Evolutionary conservation across 306 rosid genomes (phyloP).

Genomic region (Lathyrus oleraceus): DNA sequence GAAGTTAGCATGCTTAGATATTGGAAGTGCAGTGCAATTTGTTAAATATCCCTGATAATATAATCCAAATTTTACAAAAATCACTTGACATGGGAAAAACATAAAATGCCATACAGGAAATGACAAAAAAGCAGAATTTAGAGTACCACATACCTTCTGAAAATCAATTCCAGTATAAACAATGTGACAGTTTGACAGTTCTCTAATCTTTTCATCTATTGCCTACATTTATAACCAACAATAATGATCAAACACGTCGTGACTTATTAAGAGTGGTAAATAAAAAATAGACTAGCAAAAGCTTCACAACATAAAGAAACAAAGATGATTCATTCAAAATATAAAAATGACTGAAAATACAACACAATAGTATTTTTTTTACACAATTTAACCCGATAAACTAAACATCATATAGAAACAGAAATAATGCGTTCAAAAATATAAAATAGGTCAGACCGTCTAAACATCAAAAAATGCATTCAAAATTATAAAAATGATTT

Average conservation of each 20-base stretch:
- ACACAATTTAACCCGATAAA: neutral
- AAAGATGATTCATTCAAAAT: conserved; percentile 19
- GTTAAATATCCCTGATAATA: conserved; percentile 26
- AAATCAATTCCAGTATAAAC: conserved; percentile 81
- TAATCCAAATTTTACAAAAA: conserved; percentile 26
- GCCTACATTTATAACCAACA: conserved; percentile 57
- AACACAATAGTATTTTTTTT: neutral
- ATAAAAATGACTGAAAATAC: conserved; percentile 17
- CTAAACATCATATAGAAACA: conserved; percentile 11
- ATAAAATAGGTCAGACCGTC: neutral
- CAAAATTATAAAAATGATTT: neutral
- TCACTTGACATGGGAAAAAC: neutral
- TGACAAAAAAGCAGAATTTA: neutral
- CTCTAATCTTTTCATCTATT: conserved; percentile 93
- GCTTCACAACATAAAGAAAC: conserved; percentile 27
- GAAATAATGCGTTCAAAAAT: neutral
- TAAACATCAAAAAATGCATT: neutral
- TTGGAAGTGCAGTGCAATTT: conserved; percentile 8
- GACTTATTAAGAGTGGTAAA: conserved; percentile 28
- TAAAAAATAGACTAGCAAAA: conserved; percentile 6
- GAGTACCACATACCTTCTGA: conserved; percentile 64
- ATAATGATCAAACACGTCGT: conserved; percentile 20
- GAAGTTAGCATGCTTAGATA: conserved; percentile 1
- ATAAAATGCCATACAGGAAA: conserved; percentile 6
- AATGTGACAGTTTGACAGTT: conserved; percentile 93